Percentiles rank a stretch among this genome's conserved stretches.
Conservation (phyloP, 1,284 basidiomycete species). For the Rhodotorula glutinis region DNA sequence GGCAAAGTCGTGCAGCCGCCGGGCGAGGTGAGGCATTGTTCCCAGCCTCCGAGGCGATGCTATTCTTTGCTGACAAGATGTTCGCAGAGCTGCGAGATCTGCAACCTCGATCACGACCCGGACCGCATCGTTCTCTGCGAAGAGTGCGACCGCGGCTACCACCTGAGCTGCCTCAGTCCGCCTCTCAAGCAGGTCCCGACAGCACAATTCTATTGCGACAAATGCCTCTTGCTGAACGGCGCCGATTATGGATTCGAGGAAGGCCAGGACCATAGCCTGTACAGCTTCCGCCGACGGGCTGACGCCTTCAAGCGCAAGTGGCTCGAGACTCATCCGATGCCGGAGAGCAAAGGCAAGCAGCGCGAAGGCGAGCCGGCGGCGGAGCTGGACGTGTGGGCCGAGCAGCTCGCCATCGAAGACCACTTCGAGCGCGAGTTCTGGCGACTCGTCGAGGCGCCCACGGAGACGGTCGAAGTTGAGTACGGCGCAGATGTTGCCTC, state of each 20-base stretch:
- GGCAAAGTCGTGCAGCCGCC: constrained; percentile 7
- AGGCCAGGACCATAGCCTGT: constrained; percentile 89
- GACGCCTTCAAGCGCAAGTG: constrained; percentile 80
- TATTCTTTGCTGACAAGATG: background rate
- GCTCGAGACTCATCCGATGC: constrained; percentile 75
- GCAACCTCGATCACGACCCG: constrained; percentile 38
- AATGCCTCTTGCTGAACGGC: constrained; percentile 88
- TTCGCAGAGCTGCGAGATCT: constrained; percentile 79
- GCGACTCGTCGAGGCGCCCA: constrained; percentile 83
- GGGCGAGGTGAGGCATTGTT: constrained; percentile 19
- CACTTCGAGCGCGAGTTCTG: constrained; percentile 96
- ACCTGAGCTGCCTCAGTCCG: constrained; percentile 93
- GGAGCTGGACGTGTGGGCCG: constrained; percentile 29
- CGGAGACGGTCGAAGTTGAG: constrained; percentile 95
- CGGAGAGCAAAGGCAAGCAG: constrained; percentile 36
- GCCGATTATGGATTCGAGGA: constrained; percentile 99
- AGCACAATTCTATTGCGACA: constrained; percentile 94
- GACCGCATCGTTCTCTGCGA: constrained; percentile 93
- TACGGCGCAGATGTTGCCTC: constrained; percentile 99
- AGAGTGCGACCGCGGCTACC: constrained; percentile 94
- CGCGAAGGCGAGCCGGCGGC: constrained; percentile 1
- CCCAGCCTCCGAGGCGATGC: background rate
- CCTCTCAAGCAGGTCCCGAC: constrained; percentile 79
- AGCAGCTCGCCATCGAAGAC: constrained; percentile 54
- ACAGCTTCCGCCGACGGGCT: constrained; percentile 88